A percentile compares a stretch with the other conserved stretches of the same genome.
phyloP scores from a whole-genome alignment of 2,329 filamentous ascomycete species.

The Paraphaeosphaeria sporulosa region DNA sequence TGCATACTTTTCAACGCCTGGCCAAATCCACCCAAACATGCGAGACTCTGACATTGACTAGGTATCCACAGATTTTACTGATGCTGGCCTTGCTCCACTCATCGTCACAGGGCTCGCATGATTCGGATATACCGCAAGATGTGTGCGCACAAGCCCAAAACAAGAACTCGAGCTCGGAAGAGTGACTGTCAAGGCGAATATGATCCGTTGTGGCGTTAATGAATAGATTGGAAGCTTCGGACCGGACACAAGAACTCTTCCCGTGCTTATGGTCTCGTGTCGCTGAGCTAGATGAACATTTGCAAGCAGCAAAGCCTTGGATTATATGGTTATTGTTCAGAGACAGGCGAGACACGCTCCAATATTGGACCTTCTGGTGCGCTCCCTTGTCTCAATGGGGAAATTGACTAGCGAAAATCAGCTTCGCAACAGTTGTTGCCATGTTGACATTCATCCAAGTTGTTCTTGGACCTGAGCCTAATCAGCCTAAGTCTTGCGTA shows the following conservation, averaged over 20 bases:
- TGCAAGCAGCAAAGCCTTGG: slow-evolving; percentile 30
- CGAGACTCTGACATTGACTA: slow-evolving; percentile 14
- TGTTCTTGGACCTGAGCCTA: slow-evolving; percentile 15
- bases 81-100: slow-evolving; percentile 30
- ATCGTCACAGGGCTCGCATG: slow-evolving; percentile 17
- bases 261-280: slow-evolving; percentile 30
- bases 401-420: slow-evolving; percentile 11
- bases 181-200: slow-evolving; percentile 1
- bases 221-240: slow-evolving; percentile 15
- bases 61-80: slow-evolving; percentile 21
- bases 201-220: slow-evolving; percentile 21
- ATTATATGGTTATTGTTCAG: slow-evolving; percentile 33
- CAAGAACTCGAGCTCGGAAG: not conserved
- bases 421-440: slow-evolving; percentile 31
- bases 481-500: not conserved
- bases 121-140: slow-evolving; percentile 16
- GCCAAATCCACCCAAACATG: slow-evolving; percentile 15
- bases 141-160: not conserved
- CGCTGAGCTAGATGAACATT: slow-evolving; percentile 27
- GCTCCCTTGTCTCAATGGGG: not conserved
- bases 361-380: slow-evolving; percentile 35
- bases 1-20: slow-evolving; percentile 30
- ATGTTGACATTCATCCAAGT: slow-evolving; percentile 29
- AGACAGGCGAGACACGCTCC: slow-evolving; percentile 30
- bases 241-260: slow-evolving; percentile 31